Evolutionary conservation across 2,329 filamentous ascomycete species (phyloP).

Genomic region (Calycina herbarum): DNA sequence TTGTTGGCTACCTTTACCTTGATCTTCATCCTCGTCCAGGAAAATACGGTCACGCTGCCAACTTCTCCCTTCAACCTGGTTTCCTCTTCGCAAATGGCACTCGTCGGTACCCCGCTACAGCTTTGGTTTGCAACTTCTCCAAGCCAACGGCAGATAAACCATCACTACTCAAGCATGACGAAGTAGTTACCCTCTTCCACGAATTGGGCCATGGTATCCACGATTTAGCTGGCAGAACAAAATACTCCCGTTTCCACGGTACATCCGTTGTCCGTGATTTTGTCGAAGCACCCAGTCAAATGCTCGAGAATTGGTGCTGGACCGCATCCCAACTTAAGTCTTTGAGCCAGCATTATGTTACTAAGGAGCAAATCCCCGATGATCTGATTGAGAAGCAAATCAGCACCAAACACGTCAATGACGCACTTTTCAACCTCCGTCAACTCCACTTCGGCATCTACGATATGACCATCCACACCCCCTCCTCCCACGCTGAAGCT

Average conservation of each 20-base stretch:
- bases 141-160: slow-evolving; percentile 77
- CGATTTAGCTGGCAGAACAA: slow-evolving; percentile 62
- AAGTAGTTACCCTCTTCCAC: slow-evolving; percentile 82
- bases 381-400: slow-evolving; percentile 74
- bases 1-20: slow-evolving; percentile 81
- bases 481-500: slow-evolving; percentile 66
- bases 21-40: slow-evolving; percentile 78
- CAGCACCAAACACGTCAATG: slow-evolving; percentile 78
- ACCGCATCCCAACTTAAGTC: slow-evolving; percentile 62
- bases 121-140: slow-evolving; percentile 82
- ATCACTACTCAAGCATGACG: slow-evolving; percentile 77
- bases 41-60: slow-evolving; percentile 83
- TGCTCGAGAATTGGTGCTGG: slow-evolving; percentile 79
- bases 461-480: slow-evolving; percentile 79
- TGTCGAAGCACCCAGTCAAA: slow-evolving; percentile 70
- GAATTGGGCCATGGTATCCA: slow-evolving; percentile 72
- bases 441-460: slow-evolving; percentile 82
- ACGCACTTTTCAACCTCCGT: slow-evolving; percentile 73
- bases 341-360: slow-evolving; percentile 73
- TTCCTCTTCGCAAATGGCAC: slow-evolving; percentile 67
- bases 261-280: slow-evolving; percentile 68
- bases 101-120: slow-evolving; percentile 73
- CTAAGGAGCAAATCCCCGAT: slow-evolving; percentile 69
- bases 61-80: slow-evolving; percentile 78
- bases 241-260: slow-evolving; percentile 67